These are phyloP conservation scores for Somion occarium DNA, from an alignment of 1,284 basidiomycete species.

Conservation along the genomic window DNA sequence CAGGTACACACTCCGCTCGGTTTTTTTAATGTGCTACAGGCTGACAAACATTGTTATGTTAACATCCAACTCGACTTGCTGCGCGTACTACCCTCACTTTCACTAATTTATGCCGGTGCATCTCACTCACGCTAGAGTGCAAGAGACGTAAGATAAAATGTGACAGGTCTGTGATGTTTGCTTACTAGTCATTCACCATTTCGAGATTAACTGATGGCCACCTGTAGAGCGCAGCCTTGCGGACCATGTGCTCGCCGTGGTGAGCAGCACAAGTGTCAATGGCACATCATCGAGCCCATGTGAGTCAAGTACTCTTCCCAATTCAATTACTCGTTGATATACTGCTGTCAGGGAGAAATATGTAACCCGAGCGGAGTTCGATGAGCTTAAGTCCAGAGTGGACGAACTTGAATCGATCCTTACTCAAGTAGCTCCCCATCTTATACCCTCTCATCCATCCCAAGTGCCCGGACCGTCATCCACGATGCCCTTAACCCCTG, in stretches of 20 bases:
- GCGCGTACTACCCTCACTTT: no score
- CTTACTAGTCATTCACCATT: conserved; percentile 8
- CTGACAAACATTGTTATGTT: conserved; percentile 9
- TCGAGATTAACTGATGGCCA: conserved; percentile 14
- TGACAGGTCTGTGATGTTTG: conserved; percentile 40
- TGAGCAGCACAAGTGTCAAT: conserved; percentile 51
- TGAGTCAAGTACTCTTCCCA: conserved; percentile 27
- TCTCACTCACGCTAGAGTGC: conserved; percentile 35
- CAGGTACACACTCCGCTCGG: conserved; percentile 44
- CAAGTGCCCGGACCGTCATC: conserved; percentile 12
- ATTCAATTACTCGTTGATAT: conserved; percentile 10
- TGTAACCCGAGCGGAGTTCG: conserved; percentile 47
- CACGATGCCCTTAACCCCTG: conserved; percentile 20
- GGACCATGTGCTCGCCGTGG: conserved; percentile 50
- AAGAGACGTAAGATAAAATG: conserved; percentile 61
- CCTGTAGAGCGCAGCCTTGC: conserved; percentile 45
- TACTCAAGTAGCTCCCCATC: conserved; percentile 15
- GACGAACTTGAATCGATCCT: conserved; percentile 34
- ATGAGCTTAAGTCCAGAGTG: conserved; percentile 40
- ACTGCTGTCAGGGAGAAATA: conserved; percentile 45
- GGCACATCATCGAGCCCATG: conserved; percentile 55
- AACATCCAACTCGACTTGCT: conserved; percentile 2
- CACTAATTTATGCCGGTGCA: conserved; percentile 5
- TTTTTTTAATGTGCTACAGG: conserved; percentile 9
- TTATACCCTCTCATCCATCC: conserved; percentile 11